Conservation (phyloP, 2,329 filamentous ascomycete species). For the Paecilomyces variotii region DNA sequence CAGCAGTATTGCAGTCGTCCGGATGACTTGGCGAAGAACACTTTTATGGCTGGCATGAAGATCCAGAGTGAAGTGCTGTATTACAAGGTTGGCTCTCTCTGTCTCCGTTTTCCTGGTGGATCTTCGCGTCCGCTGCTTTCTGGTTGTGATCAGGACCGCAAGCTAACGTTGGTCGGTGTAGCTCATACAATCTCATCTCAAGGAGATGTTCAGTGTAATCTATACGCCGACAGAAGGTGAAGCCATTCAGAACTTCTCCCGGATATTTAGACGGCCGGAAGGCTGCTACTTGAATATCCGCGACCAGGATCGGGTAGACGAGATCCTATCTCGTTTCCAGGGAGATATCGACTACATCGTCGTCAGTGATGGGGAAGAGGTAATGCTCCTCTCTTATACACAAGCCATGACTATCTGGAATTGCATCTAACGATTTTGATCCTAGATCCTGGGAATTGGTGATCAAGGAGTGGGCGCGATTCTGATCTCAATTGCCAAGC, state of each 20-base stretch:
- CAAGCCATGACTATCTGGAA: background rate
- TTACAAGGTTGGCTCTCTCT: slow-evolving; percentile 50
- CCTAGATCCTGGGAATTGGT: slow-evolving; percentile 76
- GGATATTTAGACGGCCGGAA: slow-evolving; percentile 67
- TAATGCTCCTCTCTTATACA: slow-evolving; percentile 5
- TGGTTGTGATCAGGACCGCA: background rate
- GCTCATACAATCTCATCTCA: slow-evolving; percentile 67
- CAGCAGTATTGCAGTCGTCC: slow-evolving; percentile 61
- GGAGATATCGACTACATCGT: slow-evolving; percentile 86
- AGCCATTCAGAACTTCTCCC: slow-evolving; percentile 76
- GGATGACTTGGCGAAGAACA: slow-evolving; percentile 72
- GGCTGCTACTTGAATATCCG: slow-evolving; percentile 74
- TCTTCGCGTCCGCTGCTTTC: too few species aligned
- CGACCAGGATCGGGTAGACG: slow-evolving; percentile 57
- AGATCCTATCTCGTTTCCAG: slow-evolving; percentile 45
- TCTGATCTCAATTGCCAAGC: slow-evolving; percentile 74
- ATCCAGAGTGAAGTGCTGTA: slow-evolving; percentile 80
- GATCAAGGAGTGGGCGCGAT: slow-evolving; percentile 83
- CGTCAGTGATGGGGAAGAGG: slow-evolving; percentile 61
- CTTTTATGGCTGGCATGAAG: slow-evolving; percentile 76
- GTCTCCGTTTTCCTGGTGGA: background rate
- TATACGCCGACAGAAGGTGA: slow-evolving; percentile 89
- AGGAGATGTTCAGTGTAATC: slow-evolving; percentile 84
- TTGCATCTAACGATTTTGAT: slow-evolving; percentile 15
- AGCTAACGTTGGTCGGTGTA: slow-evolving; percentile 21